Evolutionary conservation across 2,329 filamentous ascomycete species (phyloP).

Genomic region (Sphaerulina musiva): DNA sequence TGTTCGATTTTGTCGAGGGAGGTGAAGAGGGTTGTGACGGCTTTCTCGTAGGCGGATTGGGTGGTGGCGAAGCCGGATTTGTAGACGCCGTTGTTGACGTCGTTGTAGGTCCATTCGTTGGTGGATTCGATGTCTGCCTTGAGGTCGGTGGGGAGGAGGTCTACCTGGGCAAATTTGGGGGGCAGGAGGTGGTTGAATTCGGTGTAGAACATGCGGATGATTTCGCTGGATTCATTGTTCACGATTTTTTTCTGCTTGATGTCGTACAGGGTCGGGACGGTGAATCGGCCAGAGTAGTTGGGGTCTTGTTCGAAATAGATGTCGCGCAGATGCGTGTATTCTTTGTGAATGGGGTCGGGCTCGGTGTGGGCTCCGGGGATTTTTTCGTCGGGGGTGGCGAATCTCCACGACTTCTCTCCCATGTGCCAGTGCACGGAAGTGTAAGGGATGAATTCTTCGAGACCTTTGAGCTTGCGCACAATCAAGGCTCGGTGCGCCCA

Average conservation of each 20-base stretch:
- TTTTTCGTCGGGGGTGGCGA: slow-evolving; percentile 59
- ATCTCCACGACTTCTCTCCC: slow-evolving; percentile 72
- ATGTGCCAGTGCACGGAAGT: slow-evolving; percentile 94
- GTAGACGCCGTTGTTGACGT: slow-evolving; percentile 49
- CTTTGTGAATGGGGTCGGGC: slow-evolving; percentile 59
- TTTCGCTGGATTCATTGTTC: slow-evolving; percentile 87
- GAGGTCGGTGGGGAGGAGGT: slow-evolving; percentile 42
- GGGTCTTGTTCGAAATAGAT: slow-evolving; percentile 72
- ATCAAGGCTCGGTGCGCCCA: slow-evolving; percentile 91
- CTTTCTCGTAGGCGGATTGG: slow-evolving; percentile 46
- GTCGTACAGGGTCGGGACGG: slow-evolving; percentile 81
- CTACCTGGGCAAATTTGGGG: slow-evolving; percentile 39
- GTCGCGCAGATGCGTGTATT: slow-evolving; percentile 67
- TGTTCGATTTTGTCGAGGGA: slow-evolving; percentile 45
- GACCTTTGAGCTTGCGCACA: slow-evolving; percentile 79
- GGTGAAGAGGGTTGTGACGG: slow-evolving; percentile 42
- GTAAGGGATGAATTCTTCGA: slow-evolving; percentile 72
- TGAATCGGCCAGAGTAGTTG: slow-evolving; percentile 72
- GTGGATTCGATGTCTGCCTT: slow-evolving; percentile 43
- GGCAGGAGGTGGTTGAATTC: slow-evolving; percentile 63
- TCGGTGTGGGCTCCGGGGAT: slow-evolving; percentile 50
- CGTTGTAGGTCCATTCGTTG: slow-evolving; percentile 49
- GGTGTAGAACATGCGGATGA: slow-evolving; percentile 80
- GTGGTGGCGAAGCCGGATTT: slow-evolving; percentile 49
- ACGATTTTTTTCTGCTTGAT: slow-evolving; percentile 70